Evolutionary conservation across 2,329 filamentous ascomycete genomes (phyloP).

Genomic region (Aspergillus phoenicis): DNA sequence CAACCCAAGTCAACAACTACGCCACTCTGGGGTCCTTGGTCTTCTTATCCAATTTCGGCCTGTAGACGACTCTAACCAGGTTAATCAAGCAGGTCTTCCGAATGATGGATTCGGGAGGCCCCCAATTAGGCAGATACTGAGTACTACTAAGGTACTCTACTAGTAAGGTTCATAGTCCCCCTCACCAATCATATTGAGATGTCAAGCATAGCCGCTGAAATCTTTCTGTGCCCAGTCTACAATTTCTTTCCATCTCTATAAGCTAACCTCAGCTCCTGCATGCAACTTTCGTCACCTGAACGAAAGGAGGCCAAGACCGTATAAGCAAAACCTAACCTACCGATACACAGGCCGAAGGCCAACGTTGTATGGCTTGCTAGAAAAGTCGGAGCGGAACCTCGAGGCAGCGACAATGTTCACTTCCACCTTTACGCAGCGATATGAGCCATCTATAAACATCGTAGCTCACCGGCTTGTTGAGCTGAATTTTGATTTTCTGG

Average conservation of each 20-base stretch:
- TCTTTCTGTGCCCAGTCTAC: not conserved
- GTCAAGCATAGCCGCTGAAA: not conserved
- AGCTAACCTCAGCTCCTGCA: not conserved
- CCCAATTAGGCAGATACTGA: not conserved
- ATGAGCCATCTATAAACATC: not conserved
- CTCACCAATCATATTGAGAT: not conserved
- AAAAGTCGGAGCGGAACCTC: not conserved
- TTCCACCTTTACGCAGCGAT: not conserved
- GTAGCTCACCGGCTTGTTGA: not conserved
- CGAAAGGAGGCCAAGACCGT: not conserved
- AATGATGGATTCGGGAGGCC: not conserved
- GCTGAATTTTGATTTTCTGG: not conserved
- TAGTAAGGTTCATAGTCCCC: too few relatives aligned
- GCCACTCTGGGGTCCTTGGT: not conserved
- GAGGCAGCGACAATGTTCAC: not conserved
- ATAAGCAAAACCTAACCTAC: not conserved
- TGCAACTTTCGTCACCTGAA: conserved; percentile 2
- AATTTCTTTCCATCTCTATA: not conserved
- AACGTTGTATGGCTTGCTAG: not conserved
- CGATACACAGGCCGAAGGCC: not conserved
- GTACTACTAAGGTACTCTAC: not conserved
- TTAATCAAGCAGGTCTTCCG: not conserved
- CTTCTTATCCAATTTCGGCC: not conserved
- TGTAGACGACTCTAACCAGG: not conserved
- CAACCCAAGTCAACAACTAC: not conserved